Base-by-base conservation (phyloP, 176 grass and related monocot genomes). In the Eragrostis nindensis region DNA sequence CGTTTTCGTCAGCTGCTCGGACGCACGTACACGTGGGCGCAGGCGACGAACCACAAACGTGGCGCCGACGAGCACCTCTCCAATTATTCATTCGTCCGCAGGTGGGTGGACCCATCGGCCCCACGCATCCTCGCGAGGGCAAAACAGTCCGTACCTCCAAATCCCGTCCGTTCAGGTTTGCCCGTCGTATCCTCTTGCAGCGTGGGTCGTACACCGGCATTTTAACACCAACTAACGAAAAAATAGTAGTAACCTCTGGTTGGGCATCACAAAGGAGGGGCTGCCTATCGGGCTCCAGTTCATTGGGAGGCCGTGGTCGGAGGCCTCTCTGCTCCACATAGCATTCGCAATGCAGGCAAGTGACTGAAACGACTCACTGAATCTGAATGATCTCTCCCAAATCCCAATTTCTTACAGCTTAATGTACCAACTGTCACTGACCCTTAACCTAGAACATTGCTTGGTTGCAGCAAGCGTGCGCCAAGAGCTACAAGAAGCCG, bases 271-370 rank as follows among this genome's bases (percentile, higher is more conserved):
- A 78, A n/a, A 70, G 57, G 82, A 14, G n/a, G 96, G 93, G 25
- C 77, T 99, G 25, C 97, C 97, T 1, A 90, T 99, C 39, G 97
- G 97, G 46, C 87, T 99, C 40, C 97, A 99, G 82, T 96, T 99
- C 86, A 99, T 99, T 14, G 91, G 97, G 43, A 84, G 85, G 71
- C 90, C 93, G 25, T 99, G 97, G 93, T 90, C 97, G 12, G 97
- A 99, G 61, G 97, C 97, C 61, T 93, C 97, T 1, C 70, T 99
- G 54, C 89, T 99, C 56, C 93, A 99, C 82, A 32, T 96, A 5
- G 97, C 97, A 45, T 96, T 92, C 53, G 93, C 91, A 8, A 83
- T 91, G 75, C 92, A 97, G 94, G 94, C 85, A 88, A 71, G 68
- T 66, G 6, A 19, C n/a, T n/a, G 47, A 49, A 25, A 45, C 4